Percentiles rank a stretch among this genome's conserved stretches.
phyloP scores from a whole-genome alignment of 1,139 yeast species.

The Pichia sp. region DNA sequence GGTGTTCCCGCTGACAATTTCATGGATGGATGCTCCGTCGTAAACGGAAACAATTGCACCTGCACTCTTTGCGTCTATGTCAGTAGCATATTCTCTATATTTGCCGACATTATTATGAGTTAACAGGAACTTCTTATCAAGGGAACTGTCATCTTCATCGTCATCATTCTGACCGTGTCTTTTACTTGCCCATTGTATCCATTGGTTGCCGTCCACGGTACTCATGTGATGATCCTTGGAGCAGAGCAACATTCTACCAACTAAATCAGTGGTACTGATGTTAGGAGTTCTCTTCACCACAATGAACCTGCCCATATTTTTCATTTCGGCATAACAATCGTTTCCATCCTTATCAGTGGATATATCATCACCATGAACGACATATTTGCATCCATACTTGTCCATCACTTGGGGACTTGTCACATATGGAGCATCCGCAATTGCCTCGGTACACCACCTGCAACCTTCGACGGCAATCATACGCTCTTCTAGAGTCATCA shows the following conservation, averaged over 20 bases:
- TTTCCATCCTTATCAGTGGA: constrained; percentile 94
- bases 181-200: constrained; percentile 12
- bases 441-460: constrained; percentile 75
- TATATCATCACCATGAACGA: constrained; percentile 96
- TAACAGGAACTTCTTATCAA: neutral
- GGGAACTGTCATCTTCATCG: neutral
- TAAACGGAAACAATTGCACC: constrained; percentile 55
- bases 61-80: constrained; percentile 49
- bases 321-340: constrained; percentile 81
- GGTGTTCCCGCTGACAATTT: constrained; percentile 36
- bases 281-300: constrained; percentile 92
- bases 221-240: constrained; percentile 54
- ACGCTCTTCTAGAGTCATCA: constrained; percentile 78
- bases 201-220: constrained; percentile 28
- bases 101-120: neutral
- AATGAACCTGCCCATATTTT: constrained; percentile 74
- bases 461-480: constrained; percentile 80
- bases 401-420: constrained; percentile 83
- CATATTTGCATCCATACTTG: constrained; percentile 67
- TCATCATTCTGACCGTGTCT: neutral
- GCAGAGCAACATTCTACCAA: constrained; percentile 87
- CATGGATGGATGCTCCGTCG: constrained; percentile 25
- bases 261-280: constrained; percentile 91
- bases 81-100: neutral
- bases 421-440: constrained; percentile 88